phyloP scores from a whole-genome alignment of 805 yeast genomes.

The Myxozyma udenii region DNA sequence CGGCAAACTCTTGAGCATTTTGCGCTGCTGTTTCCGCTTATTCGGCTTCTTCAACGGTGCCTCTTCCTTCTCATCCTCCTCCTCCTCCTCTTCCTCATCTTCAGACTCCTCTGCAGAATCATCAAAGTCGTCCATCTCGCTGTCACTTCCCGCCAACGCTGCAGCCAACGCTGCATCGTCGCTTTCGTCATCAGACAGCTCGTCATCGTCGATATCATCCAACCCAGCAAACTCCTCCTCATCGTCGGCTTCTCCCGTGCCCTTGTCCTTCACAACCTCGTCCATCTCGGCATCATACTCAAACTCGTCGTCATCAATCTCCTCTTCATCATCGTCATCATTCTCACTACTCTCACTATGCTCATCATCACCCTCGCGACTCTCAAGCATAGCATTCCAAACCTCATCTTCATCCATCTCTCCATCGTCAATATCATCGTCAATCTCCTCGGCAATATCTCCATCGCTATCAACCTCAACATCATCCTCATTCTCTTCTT shows the following conservation, averaged over 20 bases:
- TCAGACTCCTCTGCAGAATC: conserved; percentile 30
- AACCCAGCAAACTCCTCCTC: conserved; percentile 44
- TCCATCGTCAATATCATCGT: conserved; percentile 57
- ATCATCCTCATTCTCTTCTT: conserved; percentile 38
- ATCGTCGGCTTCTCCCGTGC: conserved; percentile 39
- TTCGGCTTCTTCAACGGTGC: conserved; percentile 4
- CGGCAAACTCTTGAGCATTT: conserved; percentile 66
- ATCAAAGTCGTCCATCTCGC: conserved; percentile 18
- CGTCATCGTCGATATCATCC: conserved; percentile 44
- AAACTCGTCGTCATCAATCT: conserved; percentile 36
- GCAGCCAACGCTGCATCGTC: conserved; percentile 35
- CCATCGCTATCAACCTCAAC: conserved; percentile 42
- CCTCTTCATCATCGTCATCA: conserved; percentile 56
- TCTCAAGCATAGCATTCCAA: conserved; percentile 76
- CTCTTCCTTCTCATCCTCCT: conserved; percentile 19
- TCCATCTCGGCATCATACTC: conserved; percentile 37
- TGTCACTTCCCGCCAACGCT: conserved; percentile 29
- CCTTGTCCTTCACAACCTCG: conserved; percentile 32
- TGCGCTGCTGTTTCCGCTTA: conserved; percentile 32
- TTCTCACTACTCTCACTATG: conserved; percentile 45
- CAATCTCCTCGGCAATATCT: conserved; percentile 60
- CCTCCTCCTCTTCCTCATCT: conserved; percentile 29
- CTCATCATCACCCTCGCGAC: conserved; percentile 40
- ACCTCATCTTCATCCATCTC: conserved; percentile 65
- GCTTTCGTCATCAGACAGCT: conserved; percentile 37